Conservation (phyloP, 73 alveolate species). For the Tetrahymena malaccensis region DNA sequence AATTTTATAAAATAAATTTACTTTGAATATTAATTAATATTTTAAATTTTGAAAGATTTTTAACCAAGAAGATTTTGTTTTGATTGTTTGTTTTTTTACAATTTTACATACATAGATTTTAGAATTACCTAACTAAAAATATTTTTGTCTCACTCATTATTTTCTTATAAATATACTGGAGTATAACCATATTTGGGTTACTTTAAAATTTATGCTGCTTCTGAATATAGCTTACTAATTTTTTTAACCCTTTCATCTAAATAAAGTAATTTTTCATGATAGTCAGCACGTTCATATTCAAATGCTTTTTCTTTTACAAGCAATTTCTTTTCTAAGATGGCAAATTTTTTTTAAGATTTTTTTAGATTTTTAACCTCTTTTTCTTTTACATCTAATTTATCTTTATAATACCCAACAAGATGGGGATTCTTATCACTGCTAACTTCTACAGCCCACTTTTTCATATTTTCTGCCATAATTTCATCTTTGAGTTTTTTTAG, state of each 20-base stretch:
- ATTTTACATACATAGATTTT: too few species aligned
- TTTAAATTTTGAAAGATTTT: too few species aligned
- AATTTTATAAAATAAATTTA: too few species aligned
- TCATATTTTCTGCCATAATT: constrained; percentile 42
- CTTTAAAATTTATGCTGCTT: not conserved
- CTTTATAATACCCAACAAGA: constrained; percentile 26
- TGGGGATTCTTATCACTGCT: constrained; percentile 26
- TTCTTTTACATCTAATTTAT: constrained; percentile 43
- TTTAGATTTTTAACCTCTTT: constrained; percentile 29
- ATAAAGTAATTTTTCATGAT: constrained; percentile 30
- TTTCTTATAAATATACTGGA: not conserved
- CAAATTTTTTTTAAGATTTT: constrained; percentile 32
- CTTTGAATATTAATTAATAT: too few species aligned
- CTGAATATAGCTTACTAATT: not conserved
- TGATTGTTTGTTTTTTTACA: too few species aligned
- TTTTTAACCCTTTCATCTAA: constrained; percentile 18
- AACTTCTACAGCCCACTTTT: constrained; percentile 50
- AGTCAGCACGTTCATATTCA: constrained; percentile 47
- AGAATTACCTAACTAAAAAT: too few species aligned
- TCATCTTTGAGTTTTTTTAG: constrained; percentile 21
- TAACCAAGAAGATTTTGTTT: too few species aligned
- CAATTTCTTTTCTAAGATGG: constrained; percentile 33
- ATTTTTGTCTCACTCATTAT: not conserved
- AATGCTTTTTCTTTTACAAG: constrained; percentile 50
- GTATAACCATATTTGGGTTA: not conserved